Evolutionary conservation across 345 rosid species (phyloP).

Genomic region (Raphanus raphanistrum): DNA sequence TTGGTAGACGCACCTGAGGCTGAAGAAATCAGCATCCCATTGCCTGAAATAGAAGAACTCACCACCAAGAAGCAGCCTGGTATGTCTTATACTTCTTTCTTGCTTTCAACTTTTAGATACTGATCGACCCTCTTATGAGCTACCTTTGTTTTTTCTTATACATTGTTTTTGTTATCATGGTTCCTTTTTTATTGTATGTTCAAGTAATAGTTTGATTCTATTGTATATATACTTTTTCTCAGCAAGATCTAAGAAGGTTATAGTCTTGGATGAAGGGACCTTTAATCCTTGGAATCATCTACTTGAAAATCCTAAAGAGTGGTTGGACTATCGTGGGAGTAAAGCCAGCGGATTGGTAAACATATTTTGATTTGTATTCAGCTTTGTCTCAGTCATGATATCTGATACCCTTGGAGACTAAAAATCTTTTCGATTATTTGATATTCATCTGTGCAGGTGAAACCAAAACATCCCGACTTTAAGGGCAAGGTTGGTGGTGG

Average conservation of each 20-base stretch:
- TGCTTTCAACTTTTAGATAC: conserved; percentile 8
- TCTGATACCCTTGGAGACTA: neutral
- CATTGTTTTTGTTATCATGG: neutral
- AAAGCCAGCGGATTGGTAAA: conserved; percentile 63
- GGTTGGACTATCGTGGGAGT: conserved; percentile 62
- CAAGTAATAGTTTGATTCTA: neutral
- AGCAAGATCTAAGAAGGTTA: conserved; percentile 25
- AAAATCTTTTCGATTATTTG: conserved; percentile 8
- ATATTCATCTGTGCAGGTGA: conserved; percentile 43
- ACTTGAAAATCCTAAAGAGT: conserved; percentile 59
- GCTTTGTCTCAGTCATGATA: neutral
- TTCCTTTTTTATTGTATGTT: neutral
- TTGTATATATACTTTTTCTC: neutral
- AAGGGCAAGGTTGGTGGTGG: conserved; percentile 48
- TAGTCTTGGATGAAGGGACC: conserved; percentile 27
- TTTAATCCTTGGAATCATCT: conserved; percentile 53
- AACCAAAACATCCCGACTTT: conserved; percentile 67
- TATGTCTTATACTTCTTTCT: neutral
- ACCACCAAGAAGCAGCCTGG: conserved; percentile 15
- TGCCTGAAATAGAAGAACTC: conserved; percentile 6
- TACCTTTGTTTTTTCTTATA: neutral
- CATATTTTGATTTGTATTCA: neutral
- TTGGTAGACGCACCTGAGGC: conserved; percentile 42
- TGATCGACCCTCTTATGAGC: conserved; percentile 6
- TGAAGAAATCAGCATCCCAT: neutral